Percentiles rank a stretch among this genome's conserved stretches.
These are phyloP conservation scores for Climacium dendroides DNA, from an alignment of 225 moss, liverwort and hornwort species.

Conservation along the genomic window DNA sequence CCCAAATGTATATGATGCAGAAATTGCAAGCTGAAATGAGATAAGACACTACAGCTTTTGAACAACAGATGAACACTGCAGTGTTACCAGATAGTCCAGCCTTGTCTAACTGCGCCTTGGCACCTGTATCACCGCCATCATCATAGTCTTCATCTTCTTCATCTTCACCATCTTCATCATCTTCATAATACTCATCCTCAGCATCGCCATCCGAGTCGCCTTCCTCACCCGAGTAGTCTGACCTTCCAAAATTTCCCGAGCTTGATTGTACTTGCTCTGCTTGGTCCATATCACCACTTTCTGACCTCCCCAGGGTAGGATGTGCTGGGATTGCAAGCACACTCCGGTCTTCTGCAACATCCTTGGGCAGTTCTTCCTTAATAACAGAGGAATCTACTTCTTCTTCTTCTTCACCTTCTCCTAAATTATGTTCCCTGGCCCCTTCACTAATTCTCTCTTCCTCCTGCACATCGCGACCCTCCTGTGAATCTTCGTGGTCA, in stretches of 20 bases:
- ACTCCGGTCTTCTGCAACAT: background rate
- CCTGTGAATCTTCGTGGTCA: conserved; percentile 16
- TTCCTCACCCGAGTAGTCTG: background rate
- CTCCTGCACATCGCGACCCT: conserved; percentile 7
- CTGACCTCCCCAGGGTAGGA: background rate
- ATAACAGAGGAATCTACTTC: background rate
- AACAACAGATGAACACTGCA: background rate
- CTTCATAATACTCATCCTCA: conserved; percentile 18
- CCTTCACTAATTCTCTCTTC: conserved; percentile 1
- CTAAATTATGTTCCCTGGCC: background rate
- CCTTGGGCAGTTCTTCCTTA: conserved; percentile 9
- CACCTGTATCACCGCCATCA: conserved; percentile 14
- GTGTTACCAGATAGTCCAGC: conserved; percentile 13
- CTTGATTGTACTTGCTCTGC: conserved; percentile 5
- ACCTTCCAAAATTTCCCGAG: background rate
- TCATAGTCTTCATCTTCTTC: conserved; percentile 39
- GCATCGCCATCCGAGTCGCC: conserved; percentile 27
- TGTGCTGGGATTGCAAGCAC: conserved; percentile 8
- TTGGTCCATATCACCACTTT: background rate
- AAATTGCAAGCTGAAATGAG: background rate
- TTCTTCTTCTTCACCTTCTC: background rate
- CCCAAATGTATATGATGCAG: background rate
- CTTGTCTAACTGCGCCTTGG: conserved; percentile 1
- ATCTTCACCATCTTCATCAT: conserved; percentile 20
- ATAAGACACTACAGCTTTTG: background rate